Evolutionary conservation across 345 rosid genomes (phyloP), one percentile per base, ranked within the genome.

Genomic region (Gossypium thurberi): DNA sequence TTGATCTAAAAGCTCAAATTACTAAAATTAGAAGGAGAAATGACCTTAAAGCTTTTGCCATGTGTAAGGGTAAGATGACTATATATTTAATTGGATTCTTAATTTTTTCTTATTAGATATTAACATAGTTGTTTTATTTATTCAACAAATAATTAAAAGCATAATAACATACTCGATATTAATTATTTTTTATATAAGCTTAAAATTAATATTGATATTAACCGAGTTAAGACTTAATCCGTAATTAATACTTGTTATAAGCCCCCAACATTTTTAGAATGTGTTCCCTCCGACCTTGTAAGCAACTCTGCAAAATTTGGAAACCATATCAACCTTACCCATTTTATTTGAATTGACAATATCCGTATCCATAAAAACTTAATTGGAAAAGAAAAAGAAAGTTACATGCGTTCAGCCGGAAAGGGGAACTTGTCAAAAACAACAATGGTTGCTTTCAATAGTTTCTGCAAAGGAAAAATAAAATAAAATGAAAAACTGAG

Each of bases 371-470:
- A 33, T 33, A 33, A 33, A 33, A 33, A 33, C 37, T 33, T 33
- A 4, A 33, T 4, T 33, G 37, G 37, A 33, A 33, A 33, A 33
- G 4, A 15, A 23, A 46, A 33, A 25, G 20, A 2, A 23, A 42
- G 18, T n/a, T 26, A 52, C 46, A 33, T 75, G 44, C 72, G 65
- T 21, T 52, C 72, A 37, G 72, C 77, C 25, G 66, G 65, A 26
- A 46, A 46, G 9, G 72, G 72, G 23, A 75, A 74, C 72, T 64
- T 56, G 58, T 75, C 72, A 69, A 66, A 74, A 12, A 46, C 52
- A 25, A 43, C 14, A 51, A 44, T 66, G 26, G 42, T 25, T 25
- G 70, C 71, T 25, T 65, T 74, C 25, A 74, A 47, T n/a, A 65
- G 37, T 74, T 74, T 66, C 77, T 74, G 56, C 25, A 61, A 65